These are phyloP conservation scores for Linaria vulgaris DNA, from an alignment of 257 asterid genomes.

Conservation along the genomic window DNA sequence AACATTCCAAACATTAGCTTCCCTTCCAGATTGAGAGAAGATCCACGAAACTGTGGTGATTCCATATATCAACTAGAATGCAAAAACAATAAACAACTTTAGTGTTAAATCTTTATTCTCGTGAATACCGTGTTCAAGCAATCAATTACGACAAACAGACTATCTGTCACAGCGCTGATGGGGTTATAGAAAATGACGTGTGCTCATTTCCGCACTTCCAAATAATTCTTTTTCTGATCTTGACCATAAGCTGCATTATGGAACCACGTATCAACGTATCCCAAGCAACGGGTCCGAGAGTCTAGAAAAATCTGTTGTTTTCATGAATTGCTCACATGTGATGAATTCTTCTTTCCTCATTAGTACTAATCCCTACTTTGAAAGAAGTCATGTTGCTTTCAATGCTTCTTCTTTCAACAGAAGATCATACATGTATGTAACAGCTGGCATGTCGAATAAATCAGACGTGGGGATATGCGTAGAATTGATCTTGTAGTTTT, in stretches of 20 bases:
- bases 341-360: constrained; percentile 9
- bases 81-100: constrained; percentile 22
- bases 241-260: too few species aligned
- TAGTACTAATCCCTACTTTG: not conserved
- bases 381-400: not conserved
- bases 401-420: not conserved
- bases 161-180: constrained; percentile 23
- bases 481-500: not conserved
- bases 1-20: constrained; percentile 19
- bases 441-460: constrained; percentile 1
- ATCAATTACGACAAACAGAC: constrained; percentile 21
- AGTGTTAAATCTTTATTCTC: not conserved
- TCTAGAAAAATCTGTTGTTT: not conserved
- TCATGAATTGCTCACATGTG: constrained; percentile 23
- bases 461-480: constrained; percentile 8
- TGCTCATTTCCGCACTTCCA: constrained; percentile 35
- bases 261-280: too few species aligned
- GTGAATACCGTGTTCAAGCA: constrained; percentile 12
- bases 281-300: too few species aligned
- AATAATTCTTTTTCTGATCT: not conserved
- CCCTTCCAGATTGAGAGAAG: constrained; percentile 29
- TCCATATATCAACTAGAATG: constrained; percentile 17
- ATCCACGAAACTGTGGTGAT: constrained; percentile 19
- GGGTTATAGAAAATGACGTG: not conserved
- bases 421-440: constrained; percentile 15